phyloP scores from a whole-genome alignment of 208 protist genomes.

The Acanthamoeba healyi region DNA sequence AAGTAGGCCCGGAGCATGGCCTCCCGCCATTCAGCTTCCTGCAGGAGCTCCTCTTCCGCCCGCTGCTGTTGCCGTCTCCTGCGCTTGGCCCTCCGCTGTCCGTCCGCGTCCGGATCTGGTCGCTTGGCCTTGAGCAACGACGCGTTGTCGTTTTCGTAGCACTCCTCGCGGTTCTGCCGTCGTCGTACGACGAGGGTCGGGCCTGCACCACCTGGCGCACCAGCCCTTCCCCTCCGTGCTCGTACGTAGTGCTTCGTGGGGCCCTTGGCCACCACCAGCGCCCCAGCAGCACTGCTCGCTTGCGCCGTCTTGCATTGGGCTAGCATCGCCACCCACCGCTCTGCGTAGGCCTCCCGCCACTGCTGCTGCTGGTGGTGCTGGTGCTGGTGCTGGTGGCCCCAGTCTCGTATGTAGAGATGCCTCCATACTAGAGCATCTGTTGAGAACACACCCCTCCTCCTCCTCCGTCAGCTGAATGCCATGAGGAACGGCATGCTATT shows the following conservation, averaged over 20 bases:
- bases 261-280: no score
- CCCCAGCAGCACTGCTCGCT: no score
- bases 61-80: neutral
- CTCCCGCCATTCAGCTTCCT: neutral
- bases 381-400: neutral
- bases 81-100: neutral
- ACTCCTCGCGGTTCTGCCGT: neutral
- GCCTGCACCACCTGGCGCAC: no score
- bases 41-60: neutral
- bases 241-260: no score
- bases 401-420: neutral
- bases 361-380: neutral
- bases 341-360: neutral
- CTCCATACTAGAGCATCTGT: neutral
- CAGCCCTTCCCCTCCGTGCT: no score
- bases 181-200: neutral
- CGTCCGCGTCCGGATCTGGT: no score
- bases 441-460: neutral
- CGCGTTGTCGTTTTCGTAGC: neutral
- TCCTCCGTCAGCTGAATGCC: no score
- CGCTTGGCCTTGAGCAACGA: no score
- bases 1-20: neutral
- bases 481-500: neutral
- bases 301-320: no score
- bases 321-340: neutral